Evolutionary conservation across 1,139 yeast species (phyloP).

Genomic region (Hemisphaericaspora xylofermentans): DNA sequence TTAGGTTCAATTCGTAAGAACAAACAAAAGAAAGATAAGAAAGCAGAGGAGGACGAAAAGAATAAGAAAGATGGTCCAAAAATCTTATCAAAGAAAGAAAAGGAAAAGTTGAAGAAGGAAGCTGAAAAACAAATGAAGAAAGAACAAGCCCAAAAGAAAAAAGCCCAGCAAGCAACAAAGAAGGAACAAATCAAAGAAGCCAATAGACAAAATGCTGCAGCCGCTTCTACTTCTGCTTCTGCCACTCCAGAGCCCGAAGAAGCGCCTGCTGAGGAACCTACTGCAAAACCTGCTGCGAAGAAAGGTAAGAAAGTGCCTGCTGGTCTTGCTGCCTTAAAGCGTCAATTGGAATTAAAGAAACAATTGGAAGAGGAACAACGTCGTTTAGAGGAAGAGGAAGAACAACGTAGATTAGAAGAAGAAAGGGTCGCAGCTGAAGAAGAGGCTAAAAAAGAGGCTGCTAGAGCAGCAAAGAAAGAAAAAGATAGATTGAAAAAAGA

Average conservation of each 20-base stretch:
- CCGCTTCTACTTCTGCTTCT: slow-evolving; percentile 33
- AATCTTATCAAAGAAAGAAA: slow-evolving; percentile 91
- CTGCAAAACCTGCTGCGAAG: slow-evolving; percentile 40
- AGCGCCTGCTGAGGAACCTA: slow-evolving; percentile 18
- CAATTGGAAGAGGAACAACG: slow-evolving; percentile 75
- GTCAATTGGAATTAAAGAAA: slow-evolving; percentile 83
- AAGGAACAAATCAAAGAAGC: slow-evolving; percentile 66
- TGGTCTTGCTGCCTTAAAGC: slow-evolving; percentile 76
- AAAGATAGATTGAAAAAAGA: slow-evolving; percentile 79
- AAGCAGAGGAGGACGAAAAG: slow-evolving; percentile 52
- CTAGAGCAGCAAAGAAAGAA: slow-evolving; percentile 72
- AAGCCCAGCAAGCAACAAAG: slow-evolving; percentile 59
- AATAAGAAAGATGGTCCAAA: slow-evolving; percentile 58
- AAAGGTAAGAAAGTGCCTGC: slow-evolving; percentile 72
- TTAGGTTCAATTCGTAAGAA: slow-evolving; percentile 79
- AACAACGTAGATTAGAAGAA: slow-evolving; percentile 60
- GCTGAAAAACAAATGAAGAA: slow-evolving; percentile 93
- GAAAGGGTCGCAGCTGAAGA: slow-evolving; percentile 61
- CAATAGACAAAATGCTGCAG: slow-evolving; percentile 55
- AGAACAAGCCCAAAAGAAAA: slow-evolving; percentile 85
- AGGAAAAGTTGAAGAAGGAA: slow-evolving; percentile 96
- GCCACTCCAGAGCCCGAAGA: slow-evolving; percentile 39
- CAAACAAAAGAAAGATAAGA: slow-evolving; percentile 69
- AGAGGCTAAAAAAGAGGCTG: slow-evolving; percentile 67
- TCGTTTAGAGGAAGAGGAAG: slow-evolving; percentile 69